These are phyloP conservation scores for Podospora didyma DNA, from an alignment of 495 filamentous ascomycete species.

Conservation along the genomic window DNA sequence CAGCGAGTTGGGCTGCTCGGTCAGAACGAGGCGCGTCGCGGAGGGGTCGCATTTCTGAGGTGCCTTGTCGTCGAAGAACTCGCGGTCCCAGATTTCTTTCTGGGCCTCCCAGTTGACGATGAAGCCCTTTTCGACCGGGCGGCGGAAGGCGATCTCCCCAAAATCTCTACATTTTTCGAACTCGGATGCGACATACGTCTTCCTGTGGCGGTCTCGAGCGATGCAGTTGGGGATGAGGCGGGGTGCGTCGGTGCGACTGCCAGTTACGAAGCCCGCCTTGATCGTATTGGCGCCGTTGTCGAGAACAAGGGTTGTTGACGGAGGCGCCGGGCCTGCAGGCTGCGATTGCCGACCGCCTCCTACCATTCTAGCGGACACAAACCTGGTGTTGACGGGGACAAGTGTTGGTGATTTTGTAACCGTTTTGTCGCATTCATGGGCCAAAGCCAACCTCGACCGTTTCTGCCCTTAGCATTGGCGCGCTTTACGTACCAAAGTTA, in stretches of 20 bases:
- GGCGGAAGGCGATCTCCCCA: constrained; percentile 80
- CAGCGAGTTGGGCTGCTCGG: constrained; percentile 88
- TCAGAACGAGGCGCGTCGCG: constrained; percentile 76
- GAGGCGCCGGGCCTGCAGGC: constrained; percentile 37
- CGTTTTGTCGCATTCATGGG: too few relatives aligned
- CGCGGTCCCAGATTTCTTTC: constrained; percentile 91
- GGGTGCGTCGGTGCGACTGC: constrained; percentile 42
- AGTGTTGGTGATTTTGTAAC: too few relatives aligned
- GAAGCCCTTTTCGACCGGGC: constrained; percentile 93
- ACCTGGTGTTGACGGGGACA: too few relatives aligned
- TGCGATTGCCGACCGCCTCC: constrained; percentile 39
- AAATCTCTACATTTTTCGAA: constrained; percentile 81
- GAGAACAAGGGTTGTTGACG: constrained; percentile 72
- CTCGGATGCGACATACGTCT: constrained; percentile 74
- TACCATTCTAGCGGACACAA: constrained; percentile 30
- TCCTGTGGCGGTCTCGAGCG: constrained; percentile 73
- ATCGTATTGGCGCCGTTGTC: constrained; percentile 94
- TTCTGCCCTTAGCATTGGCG: too few relatives aligned
- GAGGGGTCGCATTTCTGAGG: constrained; percentile 66
- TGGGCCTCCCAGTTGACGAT: constrained; percentile 96
- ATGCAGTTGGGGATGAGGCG: constrained; percentile 81
- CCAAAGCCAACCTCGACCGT: too few relatives aligned
- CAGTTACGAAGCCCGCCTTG: constrained; percentile 79
- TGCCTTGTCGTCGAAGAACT: constrained; percentile 76
- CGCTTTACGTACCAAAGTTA: too few relatives aligned